Percentiles rank a stretch among this genome's conserved stretches.
These are phyloP conservation scores for Xylaria sp. DNA, from an alignment of 2,329 filamentous ascomycete genomes.

Conservation along the genomic window DNA sequence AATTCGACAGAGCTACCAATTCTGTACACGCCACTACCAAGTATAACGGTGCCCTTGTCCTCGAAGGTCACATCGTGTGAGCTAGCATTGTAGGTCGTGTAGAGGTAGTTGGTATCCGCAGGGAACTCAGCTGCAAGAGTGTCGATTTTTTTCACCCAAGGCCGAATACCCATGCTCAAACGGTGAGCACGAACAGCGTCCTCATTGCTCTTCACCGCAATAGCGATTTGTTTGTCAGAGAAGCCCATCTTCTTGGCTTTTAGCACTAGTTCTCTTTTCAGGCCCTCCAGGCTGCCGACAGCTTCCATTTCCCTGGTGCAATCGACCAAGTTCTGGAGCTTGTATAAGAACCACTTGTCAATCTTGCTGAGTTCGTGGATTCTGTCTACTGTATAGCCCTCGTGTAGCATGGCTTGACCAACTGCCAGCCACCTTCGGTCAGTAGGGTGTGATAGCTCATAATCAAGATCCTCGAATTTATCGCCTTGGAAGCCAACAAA, in stretches of 20 bases:
- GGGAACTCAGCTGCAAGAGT: constrained; percentile 97
- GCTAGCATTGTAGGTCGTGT: constrained; percentile 97
- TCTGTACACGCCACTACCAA: constrained; percentile 95
- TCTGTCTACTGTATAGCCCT: constrained; percentile 91
- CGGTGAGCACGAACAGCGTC: constrained; percentile 88
- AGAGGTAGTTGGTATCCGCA: constrained; percentile 93
- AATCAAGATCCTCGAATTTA: constrained; percentile 92
- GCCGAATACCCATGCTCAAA: constrained; percentile 86
- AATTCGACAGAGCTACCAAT: constrained; percentile 99
- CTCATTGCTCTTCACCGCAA: constrained; percentile 85
- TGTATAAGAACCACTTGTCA: constrained; percentile 99
- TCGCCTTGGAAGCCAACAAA: constrained; percentile 95
- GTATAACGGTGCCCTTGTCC: constrained; percentile 87
- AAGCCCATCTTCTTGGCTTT: constrained; percentile 98
- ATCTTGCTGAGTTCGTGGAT: constrained; percentile 97
- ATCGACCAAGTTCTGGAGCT: constrained; percentile 96
- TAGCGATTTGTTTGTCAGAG: constrained; percentile 94
- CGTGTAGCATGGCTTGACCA: constrained; percentile 96
- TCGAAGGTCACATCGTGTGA: constrained; percentile 94
- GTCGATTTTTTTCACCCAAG: constrained; percentile 99
- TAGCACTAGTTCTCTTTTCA: constrained; percentile 88
- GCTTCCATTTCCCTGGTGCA: constrained; percentile 87
- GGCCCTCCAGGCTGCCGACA: constrained; percentile 80
- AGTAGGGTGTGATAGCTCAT: constrained; percentile 89
- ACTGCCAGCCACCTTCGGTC: constrained; percentile 98